Base-by-base conservation (phyloP, 2,329 filamentous ascomycete genomes). In the Xylaria hypoxylon region DNA sequence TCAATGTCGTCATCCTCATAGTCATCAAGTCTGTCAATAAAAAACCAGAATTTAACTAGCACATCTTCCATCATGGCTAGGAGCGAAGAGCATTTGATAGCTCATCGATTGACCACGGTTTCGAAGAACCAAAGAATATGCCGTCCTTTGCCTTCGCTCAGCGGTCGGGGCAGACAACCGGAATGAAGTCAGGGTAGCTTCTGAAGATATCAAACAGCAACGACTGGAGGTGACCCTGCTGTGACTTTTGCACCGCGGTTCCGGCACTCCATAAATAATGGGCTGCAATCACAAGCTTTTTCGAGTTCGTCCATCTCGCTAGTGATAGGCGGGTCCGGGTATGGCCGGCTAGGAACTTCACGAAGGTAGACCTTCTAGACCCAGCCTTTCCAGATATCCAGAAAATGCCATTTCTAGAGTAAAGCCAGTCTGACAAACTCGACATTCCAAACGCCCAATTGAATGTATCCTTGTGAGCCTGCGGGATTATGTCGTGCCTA, bases 351-450 rank as follows among this genome's bases (percentile, higher is more conserved):
- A 65, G 2, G 44, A 48, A 65, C 19, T 65, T 65, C 57, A 65
- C 58, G 26, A 69, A 62, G 42, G 47, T 59, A 15, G 52, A 51
- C 19, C 62, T 64, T 15, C 60, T 52, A n/a, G 42, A 38, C 22
- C 60, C 60, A 8, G 60, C 31, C 8, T 63, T 65, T n/a, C 62
- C 62, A 0, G 56, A 60, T 15, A 65, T 28, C 63, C 63, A 65
- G 26, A 61, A 61, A 2, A 38, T 38, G 6, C 63, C 58, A 17
- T 19, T 24, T 15, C 58, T 51, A 8, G 33, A 55, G n/a, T 22
- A 7, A 5, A 55, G 28, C 59, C 45, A 62, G 11, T 38, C 22
- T 11, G 35, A 19, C n/a, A 47, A 19, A 3, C 22, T 15, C 24
- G 53, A 45, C 15, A 48, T 24, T n/a, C 61, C n/a, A 11, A 61